Percentiles rank a stretch among this genome's conserved stretches.
phyloP scores from a whole-genome alignment of 2,329 filamentous ascomycete genomes.

The Dothistroma pini region DNA sequence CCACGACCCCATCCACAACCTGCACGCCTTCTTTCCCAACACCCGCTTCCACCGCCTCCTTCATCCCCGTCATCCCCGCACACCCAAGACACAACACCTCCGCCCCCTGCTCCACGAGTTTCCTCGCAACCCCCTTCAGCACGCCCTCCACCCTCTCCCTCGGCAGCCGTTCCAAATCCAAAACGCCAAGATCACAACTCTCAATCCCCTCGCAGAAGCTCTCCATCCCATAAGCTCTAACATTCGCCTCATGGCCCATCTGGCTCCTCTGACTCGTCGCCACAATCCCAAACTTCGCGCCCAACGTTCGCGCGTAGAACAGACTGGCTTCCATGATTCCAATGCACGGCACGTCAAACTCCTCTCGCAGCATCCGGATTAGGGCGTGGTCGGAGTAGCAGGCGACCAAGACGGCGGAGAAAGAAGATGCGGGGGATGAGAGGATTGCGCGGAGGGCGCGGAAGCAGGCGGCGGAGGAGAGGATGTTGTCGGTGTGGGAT shows the following conservation, averaged over 20 bases:
- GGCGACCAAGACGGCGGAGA: constrained; percentile 49
- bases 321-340: constrained; percentile 52
- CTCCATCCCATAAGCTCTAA: constrained; percentile 42
- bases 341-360: constrained; percentile 44
- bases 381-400: constrained; percentile 50
- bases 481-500: constrained; percentile 48
- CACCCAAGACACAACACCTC: constrained; percentile 47
- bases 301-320: constrained; percentile 50
- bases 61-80: constrained; percentile 50
- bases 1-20: constrained; percentile 51
- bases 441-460: constrained; percentile 44
- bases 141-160: constrained; percentile 39
- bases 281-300: constrained; percentile 45
- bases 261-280: constrained; percentile 41
- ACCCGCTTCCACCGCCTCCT: constrained; percentile 44
- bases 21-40: constrained; percentile 44
- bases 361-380: constrained; percentile 46
- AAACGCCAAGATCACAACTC: constrained; percentile 42
- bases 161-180: constrained; percentile 44
- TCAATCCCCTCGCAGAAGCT: constrained; percentile 44
- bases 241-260: constrained; percentile 41
- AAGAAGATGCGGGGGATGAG: constrained; percentile 20
- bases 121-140: constrained; percentile 40
- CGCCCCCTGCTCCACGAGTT: constrained; percentile 41
- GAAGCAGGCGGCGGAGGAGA: constrained; percentile 49